Conservation (phyloP, 2,329 filamentous ascomycete species). For the Pestalotiopsis sp. region DNA sequence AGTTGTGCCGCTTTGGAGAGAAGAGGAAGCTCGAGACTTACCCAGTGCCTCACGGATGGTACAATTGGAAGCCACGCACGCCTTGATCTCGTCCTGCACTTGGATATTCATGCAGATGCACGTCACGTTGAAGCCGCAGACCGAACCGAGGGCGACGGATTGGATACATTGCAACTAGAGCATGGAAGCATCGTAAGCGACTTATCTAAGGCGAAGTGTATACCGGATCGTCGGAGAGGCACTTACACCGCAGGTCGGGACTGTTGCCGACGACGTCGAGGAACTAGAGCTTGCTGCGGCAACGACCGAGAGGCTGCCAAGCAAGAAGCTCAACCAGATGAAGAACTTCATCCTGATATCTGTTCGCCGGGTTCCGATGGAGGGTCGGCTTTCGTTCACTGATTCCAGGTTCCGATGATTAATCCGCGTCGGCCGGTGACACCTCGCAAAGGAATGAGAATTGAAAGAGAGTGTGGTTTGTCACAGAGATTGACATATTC, state of each 20-base stretch:
- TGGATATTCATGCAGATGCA: background rate
- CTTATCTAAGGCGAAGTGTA: background rate
- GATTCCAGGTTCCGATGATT: too few relatives aligned
- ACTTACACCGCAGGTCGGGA: slow-evolving; percentile 9
- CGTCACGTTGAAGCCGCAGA: slow-evolving; percentile 1
- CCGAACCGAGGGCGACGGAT: background rate
- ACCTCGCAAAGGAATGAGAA: too few relatives aligned
- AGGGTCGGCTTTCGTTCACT: too few relatives aligned
- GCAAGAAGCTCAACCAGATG: background rate
- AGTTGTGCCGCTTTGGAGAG: too few relatives aligned
- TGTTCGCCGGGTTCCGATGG: too few relatives aligned
- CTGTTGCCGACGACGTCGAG: background rate
- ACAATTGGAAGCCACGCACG: background rate
- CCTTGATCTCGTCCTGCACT: background rate
- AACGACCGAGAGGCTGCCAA: background rate
- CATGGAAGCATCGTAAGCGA: background rate
- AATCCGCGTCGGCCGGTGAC: too few relatives aligned
- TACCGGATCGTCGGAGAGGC: too few relatives aligned
- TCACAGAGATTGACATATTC: too few relatives aligned
- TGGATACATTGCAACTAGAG: background rate
- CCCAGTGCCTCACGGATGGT: slow-evolving; percentile 6
- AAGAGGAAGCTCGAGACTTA: background rate
- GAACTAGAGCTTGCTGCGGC: background rate
- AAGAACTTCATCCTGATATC: background rate
- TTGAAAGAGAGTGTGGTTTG: too few relatives aligned